Evolutionary conservation across 1,284 basidiomycete genomes (phyloP), one percentile per base, ranked within the genome.

Genomic region (Vanrija pseudolonga): DNA sequence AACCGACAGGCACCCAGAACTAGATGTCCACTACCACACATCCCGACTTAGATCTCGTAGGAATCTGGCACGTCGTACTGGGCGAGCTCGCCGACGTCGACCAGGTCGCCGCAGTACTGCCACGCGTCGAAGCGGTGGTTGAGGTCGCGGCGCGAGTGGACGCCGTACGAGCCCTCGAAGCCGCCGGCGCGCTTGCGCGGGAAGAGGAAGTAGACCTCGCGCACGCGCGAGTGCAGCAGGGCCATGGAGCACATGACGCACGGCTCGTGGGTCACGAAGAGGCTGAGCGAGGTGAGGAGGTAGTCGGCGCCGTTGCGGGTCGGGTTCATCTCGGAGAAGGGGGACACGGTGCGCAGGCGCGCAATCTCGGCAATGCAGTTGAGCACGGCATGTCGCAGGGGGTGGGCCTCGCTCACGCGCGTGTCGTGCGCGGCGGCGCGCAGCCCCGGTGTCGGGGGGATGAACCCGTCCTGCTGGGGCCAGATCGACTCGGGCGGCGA

Each of bases 191-290:
- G 81, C 15, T 87, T 87, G 59, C 87, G 89, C 0, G 88, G 83
- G 36, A 83, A 69, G 20, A 93, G 68, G 67, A 86, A 93, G 57
- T 89, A 77, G 5, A 95, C 82, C 61, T 92, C 87, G 62, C 88
- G 85, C 50, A 95, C 90, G 19, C 94, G 83, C 2, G 89, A 91
- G 75, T 97, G 94, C 8, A 94, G 76, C 18, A 97, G 77, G 2
- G 91, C 90, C 94, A 97, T 97, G 61, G 85, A 84, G 71, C 94
- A 97, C 88, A 96, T 91, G 54, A 96, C 82, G 66, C 94, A 97
- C 3, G 94, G 93, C 66, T 97, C 93, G 73, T 97, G 93, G 3
- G 90, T 90, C 47, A 85, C 83, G 77, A 96, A 96, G 20, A 96
- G 78, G 2, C 85, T 84, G 23, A 86, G 81, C 0, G 84, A 84